Evolutionary conservation across 805 yeast genomes (phyloP).

Genomic region (Tetrapisispora iriomotensis): DNA sequence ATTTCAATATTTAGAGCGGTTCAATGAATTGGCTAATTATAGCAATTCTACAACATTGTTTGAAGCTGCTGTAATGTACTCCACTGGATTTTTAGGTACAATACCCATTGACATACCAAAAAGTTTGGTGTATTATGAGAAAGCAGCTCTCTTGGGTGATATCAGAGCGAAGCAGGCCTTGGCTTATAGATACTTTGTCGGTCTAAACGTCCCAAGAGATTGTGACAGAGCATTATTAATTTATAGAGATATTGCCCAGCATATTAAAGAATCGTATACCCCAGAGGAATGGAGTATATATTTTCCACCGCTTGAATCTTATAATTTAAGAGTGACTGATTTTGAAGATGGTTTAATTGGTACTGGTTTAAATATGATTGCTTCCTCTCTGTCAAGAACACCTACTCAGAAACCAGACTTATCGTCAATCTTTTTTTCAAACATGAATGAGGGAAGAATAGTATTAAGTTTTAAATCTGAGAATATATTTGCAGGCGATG

Average conservation of each 20-base stretch:
- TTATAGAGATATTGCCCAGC: constrained; percentile 45
- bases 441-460: constrained; percentile 23
- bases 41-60: constrained; percentile 58
- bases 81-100: constrained; percentile 80
- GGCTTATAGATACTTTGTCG: constrained; percentile 55
- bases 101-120: constrained; percentile 49
- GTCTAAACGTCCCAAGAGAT: constrained; percentile 52
- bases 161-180: constrained; percentile 63
- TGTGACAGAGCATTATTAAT: constrained; percentile 44
- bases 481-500: constrained; percentile 8
- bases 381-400: constrained; percentile 30
- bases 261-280: constrained; percentile 22
- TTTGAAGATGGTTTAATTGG: constrained; percentile 67
- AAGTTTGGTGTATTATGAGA: constrained; percentile 60
- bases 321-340: constrained; percentile 51
- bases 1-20: constrained; percentile 40
- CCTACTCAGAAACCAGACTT: constrained; percentile 25
- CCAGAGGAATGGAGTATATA: constrained; percentile 34
- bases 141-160: constrained; percentile 61
- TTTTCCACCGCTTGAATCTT: constrained; percentile 37
- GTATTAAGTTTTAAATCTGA: constrained; percentile 9
- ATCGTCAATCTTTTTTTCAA: constrained; percentile 23
- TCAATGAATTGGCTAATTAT: constrained; percentile 33
- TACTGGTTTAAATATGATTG: constrained; percentile 41
- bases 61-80: constrained; percentile 64